A percentile compares a stretch with the other conserved stretches of the same genome.
Conservation (phyloP, 805 yeast genomes). For the Suhomyces sp. region DNA sequence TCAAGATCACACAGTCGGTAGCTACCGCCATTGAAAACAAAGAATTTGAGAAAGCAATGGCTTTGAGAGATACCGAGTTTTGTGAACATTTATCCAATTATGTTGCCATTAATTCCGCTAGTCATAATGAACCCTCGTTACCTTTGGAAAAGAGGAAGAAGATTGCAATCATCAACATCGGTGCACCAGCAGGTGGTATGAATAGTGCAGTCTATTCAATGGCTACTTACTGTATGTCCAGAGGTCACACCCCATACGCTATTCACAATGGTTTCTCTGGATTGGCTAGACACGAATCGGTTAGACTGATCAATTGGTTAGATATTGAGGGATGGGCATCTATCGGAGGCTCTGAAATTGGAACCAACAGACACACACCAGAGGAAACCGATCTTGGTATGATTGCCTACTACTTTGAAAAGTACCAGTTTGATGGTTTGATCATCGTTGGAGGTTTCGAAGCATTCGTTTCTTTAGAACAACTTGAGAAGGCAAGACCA, state of each 20-base stretch:
- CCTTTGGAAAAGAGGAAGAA: constrained; percentile 64
- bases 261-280: constrained; percentile 94
- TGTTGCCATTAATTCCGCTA: constrained; percentile 64
- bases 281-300: constrained; percentile 83
- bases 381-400: constrained; percentile 76
- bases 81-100: constrained; percentile 76
- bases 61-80: constrained; percentile 84
- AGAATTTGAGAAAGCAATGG: constrained; percentile 85
- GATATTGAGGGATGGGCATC: constrained; percentile 88
- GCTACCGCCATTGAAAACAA: constrained; percentile 79
- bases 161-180: constrained; percentile 86
- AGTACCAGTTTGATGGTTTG: constrained; percentile 82
- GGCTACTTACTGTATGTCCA: constrained; percentile 80
- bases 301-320: constrained; percentile 72
- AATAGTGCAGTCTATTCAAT: constrained; percentile 92
- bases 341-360: constrained; percentile 93
- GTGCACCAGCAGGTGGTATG: constrained; percentile 98
- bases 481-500: constrained; percentile 72
- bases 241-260: constrained; percentile 89
- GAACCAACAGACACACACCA: constrained; percentile 90
- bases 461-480: constrained; percentile 84
- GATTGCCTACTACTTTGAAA: constrained; percentile 90
- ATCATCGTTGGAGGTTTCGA: constrained; percentile 95
- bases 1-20: constrained; percentile 79
- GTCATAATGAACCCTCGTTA: constrained; percentile 55